Base-by-base conservation (phyloP, 495 filamentous ascomycete genomes). In the Entonaema liquescens region DNA sequence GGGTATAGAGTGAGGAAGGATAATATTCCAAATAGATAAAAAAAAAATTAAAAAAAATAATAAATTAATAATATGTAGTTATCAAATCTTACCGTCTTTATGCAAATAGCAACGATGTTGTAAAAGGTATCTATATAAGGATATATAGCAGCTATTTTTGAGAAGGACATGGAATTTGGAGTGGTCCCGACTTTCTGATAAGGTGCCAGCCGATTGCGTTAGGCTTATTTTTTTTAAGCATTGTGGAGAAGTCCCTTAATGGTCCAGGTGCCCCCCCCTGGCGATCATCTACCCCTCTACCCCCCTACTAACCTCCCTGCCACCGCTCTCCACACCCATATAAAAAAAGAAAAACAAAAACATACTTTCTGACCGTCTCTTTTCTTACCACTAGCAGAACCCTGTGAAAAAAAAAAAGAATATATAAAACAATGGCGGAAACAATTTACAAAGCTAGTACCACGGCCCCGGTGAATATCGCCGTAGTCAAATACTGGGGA, bases 401-500 rank as follows among this genome's bases (percentile, higher is more conserved):
- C 35, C 42, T 5, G 42, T 23, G 59, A 40, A 15, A 38, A 47
- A 42, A 33, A 40, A 15, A 38, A 47, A 42, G 11, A 33, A 33
- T 7, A 1, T 44, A 33, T 19, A 29, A 7, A 71, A 40, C 19
- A 31, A 89, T 89, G 87, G 77, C 83, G 25, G 81, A 84, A 42
- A 77, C 76, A 23, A 79, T 98, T 75, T 94, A 94, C 84, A 90
- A 92, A 75, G 93, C 96, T 57, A 97, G 91, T 82, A 98, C 95
- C 50, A 97, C 93, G 35, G 95, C 95, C 25, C 95, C 95, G 15
- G 95, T 99, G 72, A 99, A 99, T 84, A 99, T 99, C 76, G 95
- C 95, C 61, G 95, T 99, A 36, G 95, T 99, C 79, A 99, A 99
- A 93, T 99, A 99, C 85, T 99, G 95, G 95, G 95, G 95, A 67